Base-by-base conservation (phyloP, 2,329 filamentous ascomycete genomes). In the Cadophora gregata region DNA sequence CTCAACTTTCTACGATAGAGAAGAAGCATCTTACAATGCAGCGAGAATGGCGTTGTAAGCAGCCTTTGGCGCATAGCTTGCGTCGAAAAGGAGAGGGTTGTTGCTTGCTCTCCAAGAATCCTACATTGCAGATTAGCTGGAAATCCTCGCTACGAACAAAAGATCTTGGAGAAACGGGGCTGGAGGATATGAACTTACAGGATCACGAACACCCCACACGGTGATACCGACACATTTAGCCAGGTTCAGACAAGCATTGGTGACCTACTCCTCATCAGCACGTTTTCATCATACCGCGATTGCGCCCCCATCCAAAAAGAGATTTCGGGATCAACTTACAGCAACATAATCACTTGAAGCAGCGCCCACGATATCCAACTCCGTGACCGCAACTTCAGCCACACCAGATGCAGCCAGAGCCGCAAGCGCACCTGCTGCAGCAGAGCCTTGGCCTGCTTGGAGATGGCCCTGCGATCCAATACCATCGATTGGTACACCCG, bases 331-430 rank as follows among this genome's bases (percentile, higher is more conserved):
- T n/a, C 8, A n/a, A 42, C 56, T 31, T 53, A 67, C 74, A 29
- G 66, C 48, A 59, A 73, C 69, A 53, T 73, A 73, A 45, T 74
- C 70, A n/a, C 59, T 55, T 1, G 82, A 71, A 21, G 83, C 79
- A 8, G 86, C 87, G 24, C 80, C 80, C 60, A 84, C 83, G 73
- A 93, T 91, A 74, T 93, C 90, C 25, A 91, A 81, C 79, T 91
- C 88, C 1, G 88, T 91, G 59, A 90, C 82, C 6, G 88, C 88
- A 36, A 63, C 56, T 25, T 67, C 89, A 83, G 73, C 90, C 86
- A 27, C 68, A 24, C 59, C 59, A 27, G 85, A 86, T 21, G 90
- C 81, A 0, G 80, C 79, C 72, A 90, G 79, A 24, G 86, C 85
- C 12, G 73, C 80, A 9, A 81, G 80, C 81, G 70, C 64, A 16